Evolutionary conservation across 1,139 yeast species (phyloP), one percentile per base, ranked within the genome.

Genomic region (Sugiyamaella japonica): DNA sequence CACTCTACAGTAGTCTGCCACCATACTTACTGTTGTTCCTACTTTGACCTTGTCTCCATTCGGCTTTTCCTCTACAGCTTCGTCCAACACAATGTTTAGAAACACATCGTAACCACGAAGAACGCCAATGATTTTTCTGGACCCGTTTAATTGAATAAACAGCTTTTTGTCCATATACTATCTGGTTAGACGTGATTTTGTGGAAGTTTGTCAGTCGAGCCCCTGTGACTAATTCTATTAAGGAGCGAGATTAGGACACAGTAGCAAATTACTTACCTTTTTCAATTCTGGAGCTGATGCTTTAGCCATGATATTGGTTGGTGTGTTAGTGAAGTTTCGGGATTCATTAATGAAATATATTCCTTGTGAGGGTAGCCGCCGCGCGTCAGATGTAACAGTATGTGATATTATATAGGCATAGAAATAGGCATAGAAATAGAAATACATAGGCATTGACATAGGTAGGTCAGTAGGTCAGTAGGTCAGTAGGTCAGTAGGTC

Each of bases 81-180:
- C 88, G 45, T 83, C 88, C 34, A 88, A 68, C 1, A 89, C 90
- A 34, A 88, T 73, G 66, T 88, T 89, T 64, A 88, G 70, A 66
- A 87, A 88, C 65, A 81, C 84, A 67, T 89, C 97, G 67, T 83
- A 89, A 9, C 96, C 96, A 66, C 87, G 76, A 56, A 89, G 76
- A 7, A 81, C 79, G 1, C 97, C 97, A 3, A 80, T 77, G 7
- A 89, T 83, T 60, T 80, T 83, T 55, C 96, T 77, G 15, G 86
- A 74, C 7, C 95, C 93, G 67, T 87, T 87, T 57, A 89, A 75
- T 65, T 85, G 88, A 23, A 89, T 75, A 12, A 82, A 75, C 38
- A 89, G 77, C 68, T 82, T 80, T 71, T 86, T 86, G 69, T 86
- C 91, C 83, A 87, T 79, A 68, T 88, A 89, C 87, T 54, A 15